Conservation (phyloP, 2,329 filamentous ascomycete genomes). For the Geosmithia morbida region DNA sequence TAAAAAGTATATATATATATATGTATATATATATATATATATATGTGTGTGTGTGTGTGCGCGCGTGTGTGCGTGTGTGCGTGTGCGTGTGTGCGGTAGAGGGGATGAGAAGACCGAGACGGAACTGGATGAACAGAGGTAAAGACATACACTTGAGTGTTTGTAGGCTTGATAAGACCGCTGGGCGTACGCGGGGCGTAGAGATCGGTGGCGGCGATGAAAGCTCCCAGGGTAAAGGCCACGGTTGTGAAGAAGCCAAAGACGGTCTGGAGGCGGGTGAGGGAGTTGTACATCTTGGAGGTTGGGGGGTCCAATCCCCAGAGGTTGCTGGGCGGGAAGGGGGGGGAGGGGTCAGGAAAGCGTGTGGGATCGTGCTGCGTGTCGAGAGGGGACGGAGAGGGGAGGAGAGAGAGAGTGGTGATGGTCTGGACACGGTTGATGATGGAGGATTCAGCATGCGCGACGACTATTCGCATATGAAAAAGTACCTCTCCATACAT, state of each 20-base stretch:
- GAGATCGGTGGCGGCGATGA: constrained; percentile 73
- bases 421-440: not conserved
- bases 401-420: not conserved
- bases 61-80: too few species aligned
- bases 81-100: too few species aligned
- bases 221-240: constrained; percentile 61
- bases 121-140: not conserved
- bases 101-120: not conserved
- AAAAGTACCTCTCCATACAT: not conserved
- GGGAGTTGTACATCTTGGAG: constrained; percentile 66
- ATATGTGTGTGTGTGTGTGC: too few species aligned
- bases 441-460: not conserved
- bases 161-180: constrained; percentile 50
- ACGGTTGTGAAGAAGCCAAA: constrained; percentile 98
- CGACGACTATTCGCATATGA: not conserved
- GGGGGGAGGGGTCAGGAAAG: too few species aligned
- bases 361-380: too few species aligned
- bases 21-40: too few species aligned
- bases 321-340: not conserved
- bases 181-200: constrained; percentile 53
- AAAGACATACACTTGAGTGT: constrained; percentile 65
- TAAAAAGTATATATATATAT: too few species aligned
- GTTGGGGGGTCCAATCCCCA: not conserved
- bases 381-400: not conserved
- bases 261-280: constrained; percentile 77